Conservation (phyloP, 176 grass and related monocot species). For the Oryza longistaminata region DNA sequence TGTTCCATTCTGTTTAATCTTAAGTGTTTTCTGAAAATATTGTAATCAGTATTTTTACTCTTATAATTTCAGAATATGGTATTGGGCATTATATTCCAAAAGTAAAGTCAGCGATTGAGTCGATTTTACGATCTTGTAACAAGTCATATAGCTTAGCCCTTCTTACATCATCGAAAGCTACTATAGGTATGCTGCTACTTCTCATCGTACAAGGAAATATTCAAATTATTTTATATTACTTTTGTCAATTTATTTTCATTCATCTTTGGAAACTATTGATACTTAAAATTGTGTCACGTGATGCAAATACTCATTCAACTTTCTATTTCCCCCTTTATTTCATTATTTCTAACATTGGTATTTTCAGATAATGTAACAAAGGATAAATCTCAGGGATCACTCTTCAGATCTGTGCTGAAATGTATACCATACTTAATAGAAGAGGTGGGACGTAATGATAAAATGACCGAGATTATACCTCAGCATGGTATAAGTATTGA, state of each 20-base stretch:
- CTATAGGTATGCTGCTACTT: constrained; percentile 66
- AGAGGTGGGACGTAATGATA: constrained; percentile 85
- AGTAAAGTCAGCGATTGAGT: constrained; percentile 94
- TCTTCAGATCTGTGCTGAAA: constrained; percentile 96
- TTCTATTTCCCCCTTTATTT: constrained; percentile 19
- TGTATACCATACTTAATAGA: constrained; percentile 98
- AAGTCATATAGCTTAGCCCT: constrained; percentile 90
- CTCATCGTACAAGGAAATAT: constrained; percentile 15
- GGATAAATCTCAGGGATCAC: constrained; percentile 93
- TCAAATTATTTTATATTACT: constrained; percentile 13
- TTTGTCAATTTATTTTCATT: constrained; percentile 26
- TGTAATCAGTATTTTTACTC: constrained; percentile 9
- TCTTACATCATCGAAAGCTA: constrained; percentile 87
- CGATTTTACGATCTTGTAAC: constrained; percentile 87
- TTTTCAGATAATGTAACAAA: constrained; percentile 87
- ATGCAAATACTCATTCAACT: constrained; percentile 3
- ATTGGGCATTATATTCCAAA: constrained; percentile 83
- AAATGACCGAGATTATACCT: constrained; percentile 96
- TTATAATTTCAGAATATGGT: constrained; percentile 57
- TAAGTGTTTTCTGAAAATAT: constrained; percentile 18
- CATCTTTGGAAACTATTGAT: constrained; percentile 1
- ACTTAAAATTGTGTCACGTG: constrained; percentile 12
- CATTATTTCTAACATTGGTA: constrained; percentile 20
- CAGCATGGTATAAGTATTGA: constrained; percentile 97
- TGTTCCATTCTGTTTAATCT: constrained; percentile 27